These are phyloP conservation scores for Exophiala alcalophila DNA, from an alignment of 2,329 filamentous ascomycete genomes.

Conservation along the genomic window DNA sequence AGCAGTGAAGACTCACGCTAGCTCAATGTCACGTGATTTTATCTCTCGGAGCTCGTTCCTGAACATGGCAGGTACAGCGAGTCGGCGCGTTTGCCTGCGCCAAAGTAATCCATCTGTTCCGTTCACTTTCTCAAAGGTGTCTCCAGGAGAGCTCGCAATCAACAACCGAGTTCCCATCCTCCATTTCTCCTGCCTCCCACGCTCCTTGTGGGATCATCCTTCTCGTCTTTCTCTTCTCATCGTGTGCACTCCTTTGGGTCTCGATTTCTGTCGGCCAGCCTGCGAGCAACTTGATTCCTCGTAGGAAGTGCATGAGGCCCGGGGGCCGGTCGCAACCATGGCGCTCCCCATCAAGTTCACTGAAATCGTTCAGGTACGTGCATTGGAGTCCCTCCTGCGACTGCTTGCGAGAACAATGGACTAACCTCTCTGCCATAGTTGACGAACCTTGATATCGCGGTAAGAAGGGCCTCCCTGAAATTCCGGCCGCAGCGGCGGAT, in stretches of 20 bases:
- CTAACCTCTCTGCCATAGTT: slow-evolving; percentile 47
- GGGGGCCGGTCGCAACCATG: slow-evolving; percentile 44
- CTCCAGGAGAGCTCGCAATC: slow-evolving; percentile 22
- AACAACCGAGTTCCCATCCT: slow-evolving; percentile 15
- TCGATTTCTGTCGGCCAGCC: slow-evolving; percentile 2
- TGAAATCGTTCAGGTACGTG: slow-evolving; percentile 74
- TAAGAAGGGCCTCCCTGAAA: slow-evolving; percentile 41
- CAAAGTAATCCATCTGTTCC: slow-evolving; percentile 9
- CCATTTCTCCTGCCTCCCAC: slow-evolving; percentile 11
- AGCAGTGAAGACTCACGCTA: too few species aligned
- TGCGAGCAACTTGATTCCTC: slow-evolving; percentile 14
- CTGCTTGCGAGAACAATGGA: slow-evolving; percentile 3
- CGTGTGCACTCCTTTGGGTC: slow-evolving; percentile 21
- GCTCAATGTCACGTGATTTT: too few species aligned
- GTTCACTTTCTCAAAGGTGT: slow-evolving; percentile 24
- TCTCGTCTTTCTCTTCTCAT: slow-evolving; percentile 14
- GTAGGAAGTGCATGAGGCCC: slow-evolving; percentile 28
- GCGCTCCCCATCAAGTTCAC: slow-evolving; percentile 86
- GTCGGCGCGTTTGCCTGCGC: too few species aligned
- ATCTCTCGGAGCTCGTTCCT: too few species aligned
- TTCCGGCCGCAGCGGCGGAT: slow-evolving; percentile 16
- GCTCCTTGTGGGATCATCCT: slow-evolving; percentile 17
- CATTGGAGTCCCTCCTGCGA: neutral
- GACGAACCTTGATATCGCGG: slow-evolving; percentile 53
- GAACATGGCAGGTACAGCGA: too few species aligned